Percentiles rank a stretch among this genome's conserved stretches.
Evolutionary conservation across 495 filamentous ascomycete species (phyloP).

Genomic region (Lophiostoma macrostomum): DNA sequence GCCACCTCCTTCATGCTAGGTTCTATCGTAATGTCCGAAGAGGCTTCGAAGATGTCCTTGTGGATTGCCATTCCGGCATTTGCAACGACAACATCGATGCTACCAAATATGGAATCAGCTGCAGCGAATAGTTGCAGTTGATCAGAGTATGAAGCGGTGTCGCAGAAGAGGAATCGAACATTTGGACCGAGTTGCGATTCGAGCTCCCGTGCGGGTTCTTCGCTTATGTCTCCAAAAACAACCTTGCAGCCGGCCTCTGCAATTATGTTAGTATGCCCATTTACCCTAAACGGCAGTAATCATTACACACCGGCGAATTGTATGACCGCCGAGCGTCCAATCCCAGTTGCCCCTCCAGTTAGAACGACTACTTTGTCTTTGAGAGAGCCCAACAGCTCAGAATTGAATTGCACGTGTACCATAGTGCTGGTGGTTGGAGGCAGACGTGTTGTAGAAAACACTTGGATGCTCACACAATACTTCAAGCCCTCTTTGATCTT

Average conservation of each 20-base stretch:
- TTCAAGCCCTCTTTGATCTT: background rate
- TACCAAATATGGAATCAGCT: conserved; percentile 31
- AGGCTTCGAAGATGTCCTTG: conserved; percentile 37
- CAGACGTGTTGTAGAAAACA: no score
- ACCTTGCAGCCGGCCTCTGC: conserved; percentile 41
- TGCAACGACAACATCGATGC: conserved; percentile 40
- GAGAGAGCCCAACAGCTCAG: conserved; percentile 23
- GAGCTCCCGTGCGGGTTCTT: conserved; percentile 29
- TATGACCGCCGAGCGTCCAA: conserved; percentile 38
- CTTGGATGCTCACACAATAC: no score
- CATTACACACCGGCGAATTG: conserved; percentile 36
- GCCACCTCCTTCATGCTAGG: conserved; percentile 40
- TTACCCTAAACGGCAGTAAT: background rate
- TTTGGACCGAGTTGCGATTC: conserved; percentile 28
- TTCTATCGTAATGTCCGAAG: conserved; percentile 33
- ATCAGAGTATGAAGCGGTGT: conserved; percentile 40
- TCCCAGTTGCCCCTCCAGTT: conserved; percentile 44
- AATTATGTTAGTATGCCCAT: background rate
- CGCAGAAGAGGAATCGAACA: conserved; percentile 39
- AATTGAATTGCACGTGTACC: conserved; percentile 24
- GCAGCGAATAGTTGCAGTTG: conserved; percentile 38
- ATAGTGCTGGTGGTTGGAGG: conserved; percentile 6
- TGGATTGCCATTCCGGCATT: conserved; percentile 41
- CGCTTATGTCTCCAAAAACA: conserved; percentile 41
- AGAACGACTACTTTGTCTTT: conserved; percentile 42